Evolutionary conservation across 768 basidiomycete species (phyloP), one percentile per base, ranked within the genome.

Genomic region (Pleurotus salmoneostramineus): DNA sequence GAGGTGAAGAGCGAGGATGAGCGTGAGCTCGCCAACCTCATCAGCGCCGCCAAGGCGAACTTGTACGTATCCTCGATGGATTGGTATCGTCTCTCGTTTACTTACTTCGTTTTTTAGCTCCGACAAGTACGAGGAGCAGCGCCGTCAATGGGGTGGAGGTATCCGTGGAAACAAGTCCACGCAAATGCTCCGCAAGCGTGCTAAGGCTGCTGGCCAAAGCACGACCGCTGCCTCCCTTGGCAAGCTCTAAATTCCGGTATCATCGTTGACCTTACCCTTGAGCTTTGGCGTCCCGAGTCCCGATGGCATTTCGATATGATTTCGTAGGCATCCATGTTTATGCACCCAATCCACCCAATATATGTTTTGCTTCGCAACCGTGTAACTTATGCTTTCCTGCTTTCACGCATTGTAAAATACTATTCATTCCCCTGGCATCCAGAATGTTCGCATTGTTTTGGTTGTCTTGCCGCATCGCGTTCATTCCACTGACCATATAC

Each of bases 1-100:
- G 96, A 99, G 21, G 96, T 99, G 68, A 87, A 85, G 77, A 89
- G 87, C 71, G 96, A 98, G 77, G 96, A 98, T 77, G 81, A 88
- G 70, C 87, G 91, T 61, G 95, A 98, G 61, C 88, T 98, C 56
- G 88, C 93, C 44, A 98, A 90, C 63, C 82, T 98, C 67, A 82
- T 98, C 69, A 88, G 86, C 65, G 95, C 96, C 60, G 85, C 93
- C 64, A 98, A 98, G 82, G 92, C 93, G 61, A 99, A 98, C 83
- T 98, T 95, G 94, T 91, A 73, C 60, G 94, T 84, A 57, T 36
- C 35, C 27, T 27, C 21, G 21, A 54, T 31, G 51, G 35, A 44
- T 35, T 40, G 31, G 7, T 34, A 35, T 2, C 14, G 8, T 11
- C 17, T 21, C 5, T 44, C 37, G 11, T 17, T 33, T 6, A 35